Evolutionary conservation across 768 basidiomycete species (phyloP).

Genomic region (Amanita rimosa): DNA sequence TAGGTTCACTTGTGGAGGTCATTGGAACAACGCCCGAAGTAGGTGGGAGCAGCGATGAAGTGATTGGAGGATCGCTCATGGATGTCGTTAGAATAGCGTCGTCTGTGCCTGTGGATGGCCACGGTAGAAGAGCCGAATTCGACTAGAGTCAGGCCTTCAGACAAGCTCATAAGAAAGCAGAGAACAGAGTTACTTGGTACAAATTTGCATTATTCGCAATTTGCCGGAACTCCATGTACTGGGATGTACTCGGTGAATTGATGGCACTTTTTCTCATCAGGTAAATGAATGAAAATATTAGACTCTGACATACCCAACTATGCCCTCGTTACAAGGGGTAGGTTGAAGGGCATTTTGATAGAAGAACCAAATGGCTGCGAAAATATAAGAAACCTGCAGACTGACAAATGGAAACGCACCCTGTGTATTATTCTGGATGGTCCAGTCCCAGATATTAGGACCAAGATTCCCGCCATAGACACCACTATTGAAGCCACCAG

Average conservation of each 20-base stretch:
- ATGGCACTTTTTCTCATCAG: constrained; percentile 17
- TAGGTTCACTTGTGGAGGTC: neutral
- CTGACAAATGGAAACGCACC: constrained; percentile 12
- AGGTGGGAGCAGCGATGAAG: no score
- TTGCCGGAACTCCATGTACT: constrained; percentile 15
- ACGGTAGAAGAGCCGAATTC: neutral
- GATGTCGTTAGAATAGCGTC: no score
- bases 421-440: constrained; percentile 19
- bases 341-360: constrained; percentile 22
- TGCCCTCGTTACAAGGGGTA: constrained; percentile 26
- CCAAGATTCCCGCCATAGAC: constrained; percentile 15
- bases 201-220: constrained; percentile 17
- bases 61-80: no score
- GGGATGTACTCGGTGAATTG: constrained; percentile 20
- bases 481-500: constrained; percentile 30
- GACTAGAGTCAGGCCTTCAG: neutral
- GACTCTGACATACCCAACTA: constrained; percentile 24
- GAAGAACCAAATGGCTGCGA: constrained; percentile 25
- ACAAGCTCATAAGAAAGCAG: neutral
- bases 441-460: constrained; percentile 20
- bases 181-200: constrained; percentile 14
- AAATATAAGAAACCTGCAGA: neutral
- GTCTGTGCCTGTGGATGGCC: neutral
- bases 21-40: no score
- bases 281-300: neutral